Conservation (phyloP, 2,329 filamentous ascomycete genomes). For the Coccinonectria pachysandricola region DNA sequence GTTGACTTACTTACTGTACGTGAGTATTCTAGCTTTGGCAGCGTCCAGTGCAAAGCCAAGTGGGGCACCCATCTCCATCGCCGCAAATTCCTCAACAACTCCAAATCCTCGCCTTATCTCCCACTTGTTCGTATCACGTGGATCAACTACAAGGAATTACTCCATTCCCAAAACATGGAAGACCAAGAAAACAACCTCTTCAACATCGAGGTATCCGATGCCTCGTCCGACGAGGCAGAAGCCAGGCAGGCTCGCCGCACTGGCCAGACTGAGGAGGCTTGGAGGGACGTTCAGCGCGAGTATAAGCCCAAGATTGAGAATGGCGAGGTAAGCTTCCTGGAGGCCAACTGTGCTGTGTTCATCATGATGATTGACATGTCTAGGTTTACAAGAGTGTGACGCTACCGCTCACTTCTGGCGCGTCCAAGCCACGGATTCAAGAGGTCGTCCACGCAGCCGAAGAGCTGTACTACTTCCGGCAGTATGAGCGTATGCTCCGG, state of each 20-base stretch:
- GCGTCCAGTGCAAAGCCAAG: too few species aligned
- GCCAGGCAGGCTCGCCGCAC: slow-evolving; percentile 24
- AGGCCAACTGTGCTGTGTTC: not conserved
- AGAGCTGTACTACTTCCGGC: slow-evolving; percentile 45
- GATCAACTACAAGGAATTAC: not conserved
- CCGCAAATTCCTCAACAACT: slow-evolving; percentile 2
- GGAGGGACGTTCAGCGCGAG: slow-evolving; percentile 32
- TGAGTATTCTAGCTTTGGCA: too few species aligned
- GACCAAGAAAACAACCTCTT: slow-evolving; percentile 19
- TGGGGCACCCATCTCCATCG: slow-evolving; percentile 1
- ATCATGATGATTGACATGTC: not conserved
- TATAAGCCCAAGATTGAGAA: slow-evolving; percentile 44
- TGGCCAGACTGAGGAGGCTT: slow-evolving; percentile 39
- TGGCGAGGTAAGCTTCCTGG: slow-evolving; percentile 35
- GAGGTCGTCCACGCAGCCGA: slow-evolving; percentile 45
- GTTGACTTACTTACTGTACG: too few species aligned
- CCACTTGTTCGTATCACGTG: not conserved
- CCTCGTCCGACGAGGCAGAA: slow-evolving; percentile 24
- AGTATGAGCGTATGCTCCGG: slow-evolving; percentile 34
- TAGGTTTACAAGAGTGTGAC: slow-evolving; percentile 35
- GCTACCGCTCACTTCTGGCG: slow-evolving; percentile 27
- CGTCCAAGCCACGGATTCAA: slow-evolving; percentile 38
- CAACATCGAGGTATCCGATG: slow-evolving; percentile 23
- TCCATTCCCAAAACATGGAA: slow-evolving; percentile 15
- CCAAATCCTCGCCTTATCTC: slow-evolving; percentile 4